phyloP scores from a whole-genome alignment of 495 filamentous ascomycete species.

The Hypomontagnella submonticulosa region DNA sequence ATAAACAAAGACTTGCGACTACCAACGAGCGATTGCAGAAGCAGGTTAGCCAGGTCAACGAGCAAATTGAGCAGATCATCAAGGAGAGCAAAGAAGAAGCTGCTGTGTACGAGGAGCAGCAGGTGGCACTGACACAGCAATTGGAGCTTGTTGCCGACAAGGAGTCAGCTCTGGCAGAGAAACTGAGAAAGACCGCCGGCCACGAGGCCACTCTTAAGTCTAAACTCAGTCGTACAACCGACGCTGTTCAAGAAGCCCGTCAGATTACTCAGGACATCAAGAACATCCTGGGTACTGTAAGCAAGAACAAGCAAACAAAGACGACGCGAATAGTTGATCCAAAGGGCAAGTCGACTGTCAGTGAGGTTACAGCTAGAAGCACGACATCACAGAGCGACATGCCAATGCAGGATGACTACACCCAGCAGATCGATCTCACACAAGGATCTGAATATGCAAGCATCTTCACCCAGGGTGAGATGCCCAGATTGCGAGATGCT shows the following conservation, averaged over 20 bases:
- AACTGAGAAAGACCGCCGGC: slow-evolving; percentile 44
- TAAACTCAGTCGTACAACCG: slow-evolving; percentile 24
- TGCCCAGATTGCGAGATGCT: slow-evolving; percentile 51
- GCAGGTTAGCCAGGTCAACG: slow-evolving; percentile 51
- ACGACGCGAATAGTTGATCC: slow-evolving; percentile 52
- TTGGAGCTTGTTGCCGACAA: slow-evolving; percentile 43
- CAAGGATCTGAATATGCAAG: slow-evolving; percentile 56
- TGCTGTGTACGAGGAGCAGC: slow-evolving; percentile 29
- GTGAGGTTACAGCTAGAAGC: slow-evolving; percentile 47
- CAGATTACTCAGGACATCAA: slow-evolving; percentile 47
- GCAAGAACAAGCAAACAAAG: slow-evolving; percentile 49
- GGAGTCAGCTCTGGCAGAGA: slow-evolving; percentile 48
- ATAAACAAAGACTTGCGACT: slow-evolving; percentile 26
- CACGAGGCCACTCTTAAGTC: slow-evolving; percentile 48
- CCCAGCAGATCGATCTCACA: slow-evolving; percentile 55
- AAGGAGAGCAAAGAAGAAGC: slow-evolving; percentile 33
- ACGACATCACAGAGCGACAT: slow-evolving; percentile 48
- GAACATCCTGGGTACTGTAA: slow-evolving; percentile 49
- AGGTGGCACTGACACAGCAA: slow-evolving; percentile 30
- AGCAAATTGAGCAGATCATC: slow-evolving; percentile 44
- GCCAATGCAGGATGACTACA: slow-evolving; percentile 55
- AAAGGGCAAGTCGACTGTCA: slow-evolving; percentile 42
- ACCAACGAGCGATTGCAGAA: slow-evolving; percentile 47
- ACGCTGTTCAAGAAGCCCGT: slow-evolving; percentile 39
- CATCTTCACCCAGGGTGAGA: slow-evolving; percentile 53